Evolutionary conservation across 164 flowering plant genomes (phyloP).

Genomic region (Umbilicus rupestris): DNA sequence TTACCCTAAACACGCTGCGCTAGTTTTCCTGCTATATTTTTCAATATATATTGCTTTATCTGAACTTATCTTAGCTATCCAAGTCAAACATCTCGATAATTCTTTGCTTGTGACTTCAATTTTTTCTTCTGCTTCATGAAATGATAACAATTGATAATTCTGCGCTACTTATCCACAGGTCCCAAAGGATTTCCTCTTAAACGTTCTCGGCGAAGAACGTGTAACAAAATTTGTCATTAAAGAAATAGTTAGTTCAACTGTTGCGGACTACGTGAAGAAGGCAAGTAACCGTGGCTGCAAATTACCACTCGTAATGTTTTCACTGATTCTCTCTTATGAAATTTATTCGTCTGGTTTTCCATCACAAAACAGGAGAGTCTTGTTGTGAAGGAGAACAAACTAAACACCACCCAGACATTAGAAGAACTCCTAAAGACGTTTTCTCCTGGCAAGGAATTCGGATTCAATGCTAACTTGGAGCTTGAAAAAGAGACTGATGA

Average conservation of each 20-base stretch:
- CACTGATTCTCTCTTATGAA: constrained; percentile 5
- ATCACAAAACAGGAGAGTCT: constrained; percentile 42
- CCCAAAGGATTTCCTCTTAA: constrained; percentile 55
- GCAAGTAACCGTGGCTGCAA: neutral
- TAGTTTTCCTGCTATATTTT: neutral
- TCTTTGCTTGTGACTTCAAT: too few species aligned
- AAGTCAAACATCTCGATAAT: too few species aligned
- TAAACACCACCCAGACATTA: constrained; percentile 54
- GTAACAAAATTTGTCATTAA: constrained; percentile 68
- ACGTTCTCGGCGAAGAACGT: constrained; percentile 56
- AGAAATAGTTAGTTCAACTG: constrained; percentile 54
- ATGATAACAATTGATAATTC: neutral
- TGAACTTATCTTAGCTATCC: too few species aligned
- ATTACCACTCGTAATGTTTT: neutral
- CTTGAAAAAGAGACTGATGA: constrained; percentile 25
- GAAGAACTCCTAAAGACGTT: constrained; percentile 55
- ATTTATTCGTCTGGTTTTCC: constrained; percentile 5
- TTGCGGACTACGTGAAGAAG: constrained; percentile 32
- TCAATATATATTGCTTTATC: neutral
- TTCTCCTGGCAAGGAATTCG: constrained; percentile 53
- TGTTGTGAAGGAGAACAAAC: constrained; percentile 46
- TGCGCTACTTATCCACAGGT: constrained; percentile 27
- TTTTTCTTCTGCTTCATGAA: neutral
- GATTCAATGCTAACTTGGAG: constrained; percentile 56
- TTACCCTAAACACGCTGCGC: neutral